A percentile compares a stretch with the other conserved stretches of the same genome.
Evolutionary conservation across 1,284 basidiomycete species (phyloP).

Genomic region (Cryptococcus sp.): DNA sequence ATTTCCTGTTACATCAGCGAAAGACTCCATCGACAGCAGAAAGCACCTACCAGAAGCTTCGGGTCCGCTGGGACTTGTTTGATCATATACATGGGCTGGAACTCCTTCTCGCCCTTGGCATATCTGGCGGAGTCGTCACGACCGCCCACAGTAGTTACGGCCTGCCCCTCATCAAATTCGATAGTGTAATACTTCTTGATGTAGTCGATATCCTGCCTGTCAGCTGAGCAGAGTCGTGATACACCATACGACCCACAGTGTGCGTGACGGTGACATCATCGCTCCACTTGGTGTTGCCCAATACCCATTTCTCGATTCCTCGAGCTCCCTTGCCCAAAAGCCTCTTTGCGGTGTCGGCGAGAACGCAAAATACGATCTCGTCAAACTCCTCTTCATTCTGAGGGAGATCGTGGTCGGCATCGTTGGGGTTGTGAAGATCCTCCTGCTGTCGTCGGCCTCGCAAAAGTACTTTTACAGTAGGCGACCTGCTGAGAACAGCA

Average conservation of each 20-base stretch:
- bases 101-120: conserved; percentile 30
- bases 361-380: conserved; percentile 58
- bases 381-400: conserved; percentile 55
- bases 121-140: conserved; percentile 34
- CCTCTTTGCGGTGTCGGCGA: conserved; percentile 59
- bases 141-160: conserved; percentile 26
- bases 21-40: not conserved
- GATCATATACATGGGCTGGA: conserved; percentile 47
- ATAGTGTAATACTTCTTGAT: conserved; percentile 41
- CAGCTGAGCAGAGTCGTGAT: not conserved
- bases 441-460: conserved; percentile 31
- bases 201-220: conserved; percentile 38
- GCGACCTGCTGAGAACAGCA: conserved; percentile 30
- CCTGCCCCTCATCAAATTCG: conserved; percentile 30
- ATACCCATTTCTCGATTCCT: conserved; percentile 57
- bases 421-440: conserved; percentile 45
- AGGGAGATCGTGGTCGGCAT: conserved; percentile 36
- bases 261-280: conserved; percentile 46
- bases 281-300: conserved; percentile 57
- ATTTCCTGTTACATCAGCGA: conserved; percentile 29
- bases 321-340: conserved; percentile 56
- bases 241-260: conserved; percentile 17
- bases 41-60: conserved; percentile 24
- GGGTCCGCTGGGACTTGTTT: conserved; percentile 36
- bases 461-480: conserved; percentile 38